phyloP scores from a whole-genome alignment of 148 eudicot species.

The Nepenthes mirabilis region DNA sequence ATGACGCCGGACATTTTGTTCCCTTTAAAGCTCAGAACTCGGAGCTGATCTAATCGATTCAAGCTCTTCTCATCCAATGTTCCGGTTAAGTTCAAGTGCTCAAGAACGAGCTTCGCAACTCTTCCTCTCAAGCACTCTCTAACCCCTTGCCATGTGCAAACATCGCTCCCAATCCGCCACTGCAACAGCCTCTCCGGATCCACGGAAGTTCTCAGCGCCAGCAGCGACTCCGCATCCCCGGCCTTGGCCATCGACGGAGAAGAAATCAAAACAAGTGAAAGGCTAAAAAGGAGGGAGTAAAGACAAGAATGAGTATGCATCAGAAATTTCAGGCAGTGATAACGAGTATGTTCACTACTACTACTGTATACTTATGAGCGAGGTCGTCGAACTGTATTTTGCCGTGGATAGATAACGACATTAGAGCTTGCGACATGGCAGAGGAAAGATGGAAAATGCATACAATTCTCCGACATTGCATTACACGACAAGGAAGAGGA shows the following conservation, averaged over 20 bases:
- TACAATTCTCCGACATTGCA: too few relatives aligned
- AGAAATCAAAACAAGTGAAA: too few relatives aligned
- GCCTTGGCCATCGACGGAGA: background rate
- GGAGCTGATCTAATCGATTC: conserved; percentile 44
- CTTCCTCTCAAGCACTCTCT: conserved; percentile 59
- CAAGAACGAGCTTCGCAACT: conserved; percentile 75
- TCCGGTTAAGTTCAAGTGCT: conserved; percentile 40
- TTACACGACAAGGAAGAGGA: too few relatives aligned
- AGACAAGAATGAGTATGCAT: too few relatives aligned
- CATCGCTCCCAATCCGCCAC: conserved; percentile 7
- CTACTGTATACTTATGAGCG: too few relatives aligned
- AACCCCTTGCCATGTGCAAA: conserved; percentile 72
- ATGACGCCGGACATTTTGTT: conserved; percentile 46
- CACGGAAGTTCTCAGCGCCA: background rate
- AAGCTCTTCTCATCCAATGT: conserved; percentile 23
- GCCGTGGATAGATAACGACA: too few relatives aligned
- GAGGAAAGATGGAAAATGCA: too few relatives aligned
- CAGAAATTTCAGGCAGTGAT: too few relatives aligned
- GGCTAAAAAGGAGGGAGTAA: too few relatives aligned
- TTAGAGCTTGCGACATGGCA: too few relatives aligned
- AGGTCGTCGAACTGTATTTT: too few relatives aligned
- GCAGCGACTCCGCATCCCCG: background rate
- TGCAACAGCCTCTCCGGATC: background rate
- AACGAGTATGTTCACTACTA: too few relatives aligned
- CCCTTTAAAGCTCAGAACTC: conserved; percentile 63